These are phyloP conservation scores for Mycena leptocephala DNA, from an alignment of 768 basidiomycete genomes.

Conservation along the genomic window DNA sequence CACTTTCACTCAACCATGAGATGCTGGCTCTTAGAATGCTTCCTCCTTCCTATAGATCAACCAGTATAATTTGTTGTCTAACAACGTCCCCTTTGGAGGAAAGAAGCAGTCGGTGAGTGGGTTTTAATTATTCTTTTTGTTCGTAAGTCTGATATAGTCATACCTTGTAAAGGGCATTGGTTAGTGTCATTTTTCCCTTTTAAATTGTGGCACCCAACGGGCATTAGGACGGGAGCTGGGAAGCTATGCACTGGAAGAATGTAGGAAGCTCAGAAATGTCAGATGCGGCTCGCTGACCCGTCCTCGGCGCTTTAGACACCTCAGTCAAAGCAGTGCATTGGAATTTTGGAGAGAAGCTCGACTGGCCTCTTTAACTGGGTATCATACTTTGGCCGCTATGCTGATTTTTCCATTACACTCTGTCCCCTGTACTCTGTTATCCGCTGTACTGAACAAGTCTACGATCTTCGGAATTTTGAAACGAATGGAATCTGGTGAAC, in stretches of 20 bases:
- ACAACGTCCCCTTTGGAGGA: slow-evolving; percentile 96
- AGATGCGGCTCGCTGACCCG: slow-evolving; percentile 28
- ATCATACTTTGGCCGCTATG: not conserved
- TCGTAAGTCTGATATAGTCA: slow-evolving; percentile 11
- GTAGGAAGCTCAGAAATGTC: slow-evolving; percentile 61
- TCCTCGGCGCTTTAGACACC: slow-evolving; percentile 69
- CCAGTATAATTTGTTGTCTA: slow-evolving; percentile 87
- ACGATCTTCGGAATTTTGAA: slow-evolving; percentile 7
- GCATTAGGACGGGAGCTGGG: slow-evolving; percentile 88
- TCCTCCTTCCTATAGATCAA: slow-evolving; percentile 63
- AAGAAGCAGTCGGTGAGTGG: slow-evolving; percentile 90
- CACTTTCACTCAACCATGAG: not conserved
- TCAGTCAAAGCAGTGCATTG: slow-evolving; percentile 89
- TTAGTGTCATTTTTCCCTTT: not conserved
- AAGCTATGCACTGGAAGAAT: slow-evolving; percentile 87
- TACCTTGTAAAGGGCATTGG: slow-evolving; percentile 26
- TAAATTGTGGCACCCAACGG: slow-evolving; percentile 1
- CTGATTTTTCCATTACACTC: slow-evolving; percentile 7
- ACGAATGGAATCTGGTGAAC: slow-evolving; percentile 21
- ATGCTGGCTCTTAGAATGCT: not conserved
- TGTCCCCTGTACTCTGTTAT: not conserved
- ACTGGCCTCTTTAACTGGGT: slow-evolving; percentile 78
- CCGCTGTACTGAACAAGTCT: slow-evolving; percentile 8
- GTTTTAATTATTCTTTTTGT: not conserved
- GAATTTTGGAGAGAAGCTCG: slow-evolving; percentile 88